Conservation (phyloP, 805 yeast genomes). For the Barnettozyma populi region DNA sequence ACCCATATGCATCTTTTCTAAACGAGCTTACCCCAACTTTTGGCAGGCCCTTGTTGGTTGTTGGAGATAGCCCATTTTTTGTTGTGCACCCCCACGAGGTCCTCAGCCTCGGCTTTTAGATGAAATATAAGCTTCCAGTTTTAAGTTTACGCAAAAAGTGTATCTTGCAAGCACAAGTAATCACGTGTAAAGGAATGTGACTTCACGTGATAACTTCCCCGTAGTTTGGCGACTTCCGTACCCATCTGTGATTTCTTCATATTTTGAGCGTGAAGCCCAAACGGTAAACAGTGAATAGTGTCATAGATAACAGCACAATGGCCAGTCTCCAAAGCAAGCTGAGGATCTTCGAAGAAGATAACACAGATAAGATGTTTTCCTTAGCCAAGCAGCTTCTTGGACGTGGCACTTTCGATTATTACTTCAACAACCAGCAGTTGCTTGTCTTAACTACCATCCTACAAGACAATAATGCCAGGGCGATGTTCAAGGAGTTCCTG, state of each 20-base stretch:
- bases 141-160: too few species aligned
- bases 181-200: too few species aligned
- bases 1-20: background rate
- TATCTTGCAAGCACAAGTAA: too few species aligned
- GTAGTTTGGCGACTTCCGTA: background rate
- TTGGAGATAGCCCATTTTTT: background rate
- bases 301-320: background rate
- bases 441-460: slow-evolving; percentile 43
- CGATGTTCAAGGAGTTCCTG: slow-evolving; percentile 41
- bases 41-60: background rate
- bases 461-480: slow-evolving; percentile 24
- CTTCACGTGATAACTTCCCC: background rate
- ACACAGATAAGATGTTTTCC: slow-evolving; percentile 19
- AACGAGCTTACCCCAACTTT: background rate
- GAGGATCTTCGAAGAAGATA: slow-evolving; percentile 25
- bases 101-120: background rate
- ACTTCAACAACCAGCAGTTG: slow-evolving; percentile 51
- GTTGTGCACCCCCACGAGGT: background rate
- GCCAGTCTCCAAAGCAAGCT: slow-evolving; percentile 8
- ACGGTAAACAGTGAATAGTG: background rate
- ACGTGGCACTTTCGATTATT: slow-evolving; percentile 39
- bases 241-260: background rate
- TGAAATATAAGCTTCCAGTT: too few species aligned
- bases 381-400: slow-evolving; percentile 22
- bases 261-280: background rate